Conservation (phyloP, 208 protist genomes). For the Borovskyia barvae region DNA sequence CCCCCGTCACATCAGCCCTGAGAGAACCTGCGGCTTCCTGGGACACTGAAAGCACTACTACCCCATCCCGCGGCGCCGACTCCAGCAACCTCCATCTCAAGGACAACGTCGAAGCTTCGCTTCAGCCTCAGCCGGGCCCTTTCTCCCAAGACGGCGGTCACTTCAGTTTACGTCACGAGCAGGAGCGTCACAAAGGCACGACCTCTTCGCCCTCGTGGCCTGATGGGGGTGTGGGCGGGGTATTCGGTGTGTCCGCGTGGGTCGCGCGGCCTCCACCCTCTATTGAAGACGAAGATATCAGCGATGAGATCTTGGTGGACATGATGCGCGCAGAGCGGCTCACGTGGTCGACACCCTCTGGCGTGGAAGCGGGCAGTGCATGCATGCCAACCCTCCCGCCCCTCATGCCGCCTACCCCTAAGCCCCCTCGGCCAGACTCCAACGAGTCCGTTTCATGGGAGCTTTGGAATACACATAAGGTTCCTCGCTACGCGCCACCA, state of each 20-base stretch:
- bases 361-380: too few relatives aligned
- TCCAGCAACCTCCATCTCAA: too few relatives aligned
- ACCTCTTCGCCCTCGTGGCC: too few relatives aligned
- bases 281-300: constrained; percentile 28
- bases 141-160: background rate
- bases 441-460: constrained; percentile 46
- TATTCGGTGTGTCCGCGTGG: constrained; percentile 14
- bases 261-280: constrained; percentile 19
- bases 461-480: constrained; percentile 34
- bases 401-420: constrained; percentile 52
- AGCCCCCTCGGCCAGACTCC: constrained; percentile 28
- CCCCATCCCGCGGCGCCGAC: too few relatives aligned
- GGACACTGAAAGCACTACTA: too few relatives aligned
- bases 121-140: too few relatives aligned
- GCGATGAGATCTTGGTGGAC: constrained; percentile 33
- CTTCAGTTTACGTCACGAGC: background rate
- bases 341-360: constrained; percentile 10
- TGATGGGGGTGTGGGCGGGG: background rate
- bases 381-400: background rate
- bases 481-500: constrained; percentile 15
- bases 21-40: too few relatives aligned
- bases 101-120: too few relatives aligned
- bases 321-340: constrained; percentile 40
- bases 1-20: constrained; percentile 2
- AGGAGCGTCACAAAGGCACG: too few relatives aligned